phyloP scores from a whole-genome alignment of 208 protist genomes.

The Leishmania guyanensis region DNA sequence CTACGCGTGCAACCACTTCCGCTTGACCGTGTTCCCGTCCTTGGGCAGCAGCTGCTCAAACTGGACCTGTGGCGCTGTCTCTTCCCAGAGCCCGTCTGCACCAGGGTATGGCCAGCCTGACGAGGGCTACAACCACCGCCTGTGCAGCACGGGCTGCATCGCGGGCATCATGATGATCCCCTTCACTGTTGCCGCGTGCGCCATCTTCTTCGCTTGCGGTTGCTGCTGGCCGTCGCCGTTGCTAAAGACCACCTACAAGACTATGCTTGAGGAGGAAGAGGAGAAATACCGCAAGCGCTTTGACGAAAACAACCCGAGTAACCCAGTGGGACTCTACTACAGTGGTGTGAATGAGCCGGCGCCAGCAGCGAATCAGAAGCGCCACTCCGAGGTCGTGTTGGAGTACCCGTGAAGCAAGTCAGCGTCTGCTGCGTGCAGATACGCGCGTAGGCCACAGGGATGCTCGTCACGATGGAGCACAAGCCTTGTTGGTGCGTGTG shows the following conservation, averaged over 20 bases:
- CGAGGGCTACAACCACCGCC: slow-evolving; percentile 53
- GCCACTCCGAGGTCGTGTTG: slow-evolving; percentile 5
- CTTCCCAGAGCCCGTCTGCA: slow-evolving; percentile 27
- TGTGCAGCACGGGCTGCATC: slow-evolving; percentile 55
- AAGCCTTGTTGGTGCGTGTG: neutral
- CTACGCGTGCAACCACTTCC: slow-evolving; percentile 54
- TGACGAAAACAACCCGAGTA: slow-evolving; percentile 13
- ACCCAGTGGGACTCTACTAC: neutral
- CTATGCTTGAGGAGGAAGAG: slow-evolving; percentile 17
- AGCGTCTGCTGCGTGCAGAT: neutral
- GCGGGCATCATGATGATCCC: slow-evolving; percentile 46
- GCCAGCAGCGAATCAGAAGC: neutral
- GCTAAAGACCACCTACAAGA: slow-evolving; percentile 44
- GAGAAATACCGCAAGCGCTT: slow-evolving; percentile 1
- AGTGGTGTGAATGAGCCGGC: slow-evolving; percentile 19
- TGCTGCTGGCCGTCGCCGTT: slow-evolving; percentile 58
- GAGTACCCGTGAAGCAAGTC: neutral
- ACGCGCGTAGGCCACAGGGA: neutral
- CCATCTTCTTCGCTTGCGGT: slow-evolving; percentile 41
- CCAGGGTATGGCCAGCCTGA: slow-evolving; percentile 21
- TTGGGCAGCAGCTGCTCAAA: slow-evolving; percentile 9
- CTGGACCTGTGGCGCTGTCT: slow-evolving; percentile 34
- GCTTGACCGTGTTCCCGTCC: slow-evolving; percentile 14
- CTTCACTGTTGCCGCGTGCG: slow-evolving; percentile 34
- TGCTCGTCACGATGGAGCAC: neutral